Evolutionary conservation across 2,329 filamentous ascomycete species (phyloP).

Genomic region (Lecanicillium sp.): DNA sequence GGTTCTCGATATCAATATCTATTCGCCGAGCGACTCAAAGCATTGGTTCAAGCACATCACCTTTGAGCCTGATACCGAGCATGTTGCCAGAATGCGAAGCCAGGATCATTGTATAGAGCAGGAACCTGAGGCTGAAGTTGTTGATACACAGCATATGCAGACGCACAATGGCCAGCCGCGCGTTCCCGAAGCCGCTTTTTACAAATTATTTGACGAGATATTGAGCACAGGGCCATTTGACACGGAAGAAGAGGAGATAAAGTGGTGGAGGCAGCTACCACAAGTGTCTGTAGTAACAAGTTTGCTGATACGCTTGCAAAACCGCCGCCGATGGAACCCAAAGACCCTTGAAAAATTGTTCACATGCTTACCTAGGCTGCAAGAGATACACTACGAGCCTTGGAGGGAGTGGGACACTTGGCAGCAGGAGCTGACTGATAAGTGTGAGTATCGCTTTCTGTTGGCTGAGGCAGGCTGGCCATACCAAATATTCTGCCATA

Average conservation of each 20-base stretch:
- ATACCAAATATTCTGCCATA: too few species aligned
- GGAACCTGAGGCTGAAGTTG: too few species aligned
- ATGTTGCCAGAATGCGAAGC: conserved; percentile 10
- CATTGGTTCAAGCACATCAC: conserved; percentile 27
- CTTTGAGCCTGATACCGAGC: conserved; percentile 14
- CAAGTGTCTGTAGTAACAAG: conserved; percentile 22
- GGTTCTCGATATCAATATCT: conserved; percentile 27
- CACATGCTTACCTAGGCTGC: conserved; percentile 23
- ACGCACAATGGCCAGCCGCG: conserved; percentile 19
- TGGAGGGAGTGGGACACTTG: conserved; percentile 23
- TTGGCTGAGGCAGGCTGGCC: too few species aligned
- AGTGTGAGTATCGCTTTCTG: conserved; percentile 18
- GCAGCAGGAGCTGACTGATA: conserved; percentile 16
- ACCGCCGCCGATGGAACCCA: conserved; percentile 25
- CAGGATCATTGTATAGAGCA: too few species aligned
- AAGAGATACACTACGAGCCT: conserved; percentile 29
- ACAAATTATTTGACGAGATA: conserved; percentile 18
- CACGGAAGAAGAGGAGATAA: conserved; percentile 16
- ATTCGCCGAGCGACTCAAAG: conserved; percentile 26
- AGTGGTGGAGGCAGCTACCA: conserved; percentile 26
- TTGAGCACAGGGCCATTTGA: conserved; percentile 20
- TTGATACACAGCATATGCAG: too few species aligned
- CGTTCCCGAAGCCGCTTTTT: conserved; percentile 12
- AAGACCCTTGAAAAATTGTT: conserved; percentile 22
- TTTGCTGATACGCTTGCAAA: conserved; percentile 29